Base-by-base conservation (phyloP, 2,329 filamentous ascomycete species). In the Cercospora janseana region DNA sequence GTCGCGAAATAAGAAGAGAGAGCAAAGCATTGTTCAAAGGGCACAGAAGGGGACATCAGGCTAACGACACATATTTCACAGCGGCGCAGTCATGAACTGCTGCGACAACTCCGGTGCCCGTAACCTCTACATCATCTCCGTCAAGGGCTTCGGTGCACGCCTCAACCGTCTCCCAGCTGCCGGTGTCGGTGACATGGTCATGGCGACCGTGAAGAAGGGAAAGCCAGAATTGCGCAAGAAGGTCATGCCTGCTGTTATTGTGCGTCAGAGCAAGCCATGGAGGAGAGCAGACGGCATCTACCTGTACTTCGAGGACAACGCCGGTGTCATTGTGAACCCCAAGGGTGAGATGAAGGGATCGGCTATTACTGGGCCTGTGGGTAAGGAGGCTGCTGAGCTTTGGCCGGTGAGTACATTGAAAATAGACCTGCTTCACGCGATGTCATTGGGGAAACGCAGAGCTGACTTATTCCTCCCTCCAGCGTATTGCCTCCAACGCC, bases 291-390 rank as follows among this genome's bases (percentile, higher is more conserved):
- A 98, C 76, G 94, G 93, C 78, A 88, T 97, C 70, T 98, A 89
- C 84, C 85, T 98, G 68, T 98, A 98, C 85, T 98, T 98, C 72
- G 93, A 98, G 88, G 94, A 98, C 80, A 98, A 98, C 78, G 93
- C 93, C 75, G 93, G 93, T 85, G 93, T 98, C 70, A 98, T 98
- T 72, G 93, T 98, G 82, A 98, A 98, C 83, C 90, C 92, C 78
- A 98, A 98, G 88, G 93, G 93, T 80, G 93, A 98, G 82, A 98
- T 98, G 93, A 98, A 98, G 87, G 93, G 93, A 73, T 96, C 90
- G 63, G 93, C 93, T 75, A 98, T 98, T 75, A 98, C 93, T 68
- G 93, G 93, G 68, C 93, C 93, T 69, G 92, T 98, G 72, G 93
- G 92, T 77, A 98, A 98, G 87, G 93, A 98, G 81, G 93, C 93